A percentile compares a stretch with the other conserved stretches of the same genome.
Evolutionary conservation across 805 yeast species (phyloP).

Genomic region (Metschnikowia orientalis): DNA sequence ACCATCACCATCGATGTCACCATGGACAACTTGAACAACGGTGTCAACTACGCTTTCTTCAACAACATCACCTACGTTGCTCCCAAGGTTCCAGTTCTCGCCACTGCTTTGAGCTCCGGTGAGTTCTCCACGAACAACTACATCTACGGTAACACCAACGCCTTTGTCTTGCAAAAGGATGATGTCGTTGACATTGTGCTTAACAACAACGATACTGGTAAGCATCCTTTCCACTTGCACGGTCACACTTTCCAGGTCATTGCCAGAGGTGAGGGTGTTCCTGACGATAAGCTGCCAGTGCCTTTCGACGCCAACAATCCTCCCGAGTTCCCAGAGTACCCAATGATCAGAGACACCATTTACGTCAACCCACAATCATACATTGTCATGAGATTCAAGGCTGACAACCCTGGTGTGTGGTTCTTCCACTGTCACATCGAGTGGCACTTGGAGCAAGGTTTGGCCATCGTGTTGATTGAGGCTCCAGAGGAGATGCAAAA

Average conservation of each 20-base stretch:
- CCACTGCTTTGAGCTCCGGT: slow-evolving; percentile 74
- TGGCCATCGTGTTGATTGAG: slow-evolving; percentile 75
- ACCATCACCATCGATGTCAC: slow-evolving; percentile 64
- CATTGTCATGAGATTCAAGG: slow-evolving; percentile 79
- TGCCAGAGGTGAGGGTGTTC: slow-evolving; percentile 61
- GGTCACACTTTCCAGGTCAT: slow-evolving; percentile 87
- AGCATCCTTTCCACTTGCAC: slow-evolving; percentile 96
- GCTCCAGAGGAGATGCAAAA: slow-evolving; percentile 70
- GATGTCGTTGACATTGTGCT: slow-evolving; percentile 75
- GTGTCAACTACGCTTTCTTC: slow-evolving; percentile 95
- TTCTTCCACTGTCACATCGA: slow-evolving; percentile 98
- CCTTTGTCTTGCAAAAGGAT: slow-evolving; percentile 63
- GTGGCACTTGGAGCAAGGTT: slow-evolving; percentile 96
- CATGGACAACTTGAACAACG: slow-evolving; percentile 83
- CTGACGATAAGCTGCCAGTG: slow-evolving; percentile 51
- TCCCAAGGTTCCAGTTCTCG: slow-evolving; percentile 84
- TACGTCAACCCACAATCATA: slow-evolving; percentile 81
- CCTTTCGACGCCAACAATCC: slow-evolving; percentile 49
- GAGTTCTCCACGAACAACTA: slow-evolving; percentile 47
- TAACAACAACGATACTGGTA: slow-evolving; percentile 86
- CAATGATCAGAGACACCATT: slow-evolving; percentile 80
- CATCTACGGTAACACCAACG: slow-evolving; percentile 78
- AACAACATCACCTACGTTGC: slow-evolving; percentile 73
- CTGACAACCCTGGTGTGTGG: slow-evolving; percentile 98
- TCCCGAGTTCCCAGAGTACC: slow-evolving; percentile 57